phyloP scores from a whole-genome alignment of 345 rosid genomes.

The Murraya koenigii region DNA sequence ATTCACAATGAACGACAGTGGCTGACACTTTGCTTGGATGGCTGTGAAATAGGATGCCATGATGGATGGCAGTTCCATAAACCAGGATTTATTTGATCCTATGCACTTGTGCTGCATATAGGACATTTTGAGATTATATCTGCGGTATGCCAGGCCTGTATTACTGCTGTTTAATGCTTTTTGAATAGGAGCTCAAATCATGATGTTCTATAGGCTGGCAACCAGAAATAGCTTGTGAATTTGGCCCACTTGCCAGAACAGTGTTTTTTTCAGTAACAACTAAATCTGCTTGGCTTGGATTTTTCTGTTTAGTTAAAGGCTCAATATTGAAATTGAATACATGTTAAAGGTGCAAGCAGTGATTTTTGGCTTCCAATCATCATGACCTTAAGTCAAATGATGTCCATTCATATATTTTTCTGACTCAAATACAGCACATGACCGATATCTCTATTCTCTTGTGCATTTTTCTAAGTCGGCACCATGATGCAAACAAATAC shows the following conservation, averaged over 20 bases:
- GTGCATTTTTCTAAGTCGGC: neutral
- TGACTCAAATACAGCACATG: neutral
- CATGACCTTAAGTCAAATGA: no score
- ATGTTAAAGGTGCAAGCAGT: neutral
- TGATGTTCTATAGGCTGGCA: neutral
- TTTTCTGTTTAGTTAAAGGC: neutral
- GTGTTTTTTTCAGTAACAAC: neutral
- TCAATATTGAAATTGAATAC: neutral
- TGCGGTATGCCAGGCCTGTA: no score
- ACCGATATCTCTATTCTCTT: neutral
- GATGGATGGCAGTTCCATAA: slow-evolving; percentile 66
- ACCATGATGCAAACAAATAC: neutral
- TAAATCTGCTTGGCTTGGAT: neutral
- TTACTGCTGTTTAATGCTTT: no score
- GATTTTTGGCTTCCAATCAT: neutral
- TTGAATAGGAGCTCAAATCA: neutral
- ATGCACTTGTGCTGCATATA: neutral
- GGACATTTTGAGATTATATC: neutral
- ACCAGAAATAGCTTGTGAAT: neutral
- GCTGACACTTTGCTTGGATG: slow-evolving; percentile 57
- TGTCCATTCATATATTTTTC: no score
- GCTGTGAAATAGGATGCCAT: slow-evolving; percentile 71
- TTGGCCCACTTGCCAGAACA: neutral
- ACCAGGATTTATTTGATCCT: slow-evolving; percentile 16
- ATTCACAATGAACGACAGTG: slow-evolving; percentile 44